Evolutionary conservation across 2,329 filamentous ascomycete genomes (phyloP).

Genomic region (Fusarium pseudoanthophilum): DNA sequence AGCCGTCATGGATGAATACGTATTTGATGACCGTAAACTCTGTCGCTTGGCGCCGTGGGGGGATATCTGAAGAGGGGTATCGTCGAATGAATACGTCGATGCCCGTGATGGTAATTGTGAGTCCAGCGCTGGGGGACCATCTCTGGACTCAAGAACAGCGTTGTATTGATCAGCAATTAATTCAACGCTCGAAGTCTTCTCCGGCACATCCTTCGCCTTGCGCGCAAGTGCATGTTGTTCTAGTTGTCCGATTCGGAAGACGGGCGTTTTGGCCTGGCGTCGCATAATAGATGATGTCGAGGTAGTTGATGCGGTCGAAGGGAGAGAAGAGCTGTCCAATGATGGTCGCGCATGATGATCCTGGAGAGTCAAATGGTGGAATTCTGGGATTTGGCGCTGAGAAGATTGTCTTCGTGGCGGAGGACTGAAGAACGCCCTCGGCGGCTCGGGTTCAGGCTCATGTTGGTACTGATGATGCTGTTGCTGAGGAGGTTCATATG

Average conservation of each 20-base stretch:
- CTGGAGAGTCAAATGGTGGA: conserved; percentile 40
- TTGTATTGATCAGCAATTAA: conserved; percentile 63
- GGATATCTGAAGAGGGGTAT: conserved; percentile 31
- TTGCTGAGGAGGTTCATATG: neutral
- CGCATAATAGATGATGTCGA: conserved; percentile 50
- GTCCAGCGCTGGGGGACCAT: conserved; percentile 51
- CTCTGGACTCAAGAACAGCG: conserved; percentile 54
- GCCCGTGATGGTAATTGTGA: conserved; percentile 36
- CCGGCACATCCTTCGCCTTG: conserved; percentile 37
- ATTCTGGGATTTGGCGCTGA: conserved; percentile 41
- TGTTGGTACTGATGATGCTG: neutral
- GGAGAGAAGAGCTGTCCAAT: conserved; percentile 40
- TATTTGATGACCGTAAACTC: conserved; percentile 17
- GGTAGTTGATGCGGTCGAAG: conserved; percentile 51
- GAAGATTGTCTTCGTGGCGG: conserved; percentile 27
- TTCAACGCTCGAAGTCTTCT: conserved; percentile 57
- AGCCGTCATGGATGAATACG: conserved; percentile 40
- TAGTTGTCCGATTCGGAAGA: conserved; percentile 61
- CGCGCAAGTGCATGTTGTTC: conserved; percentile 49
- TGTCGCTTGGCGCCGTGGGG: conserved; percentile 16
- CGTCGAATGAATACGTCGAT: conserved; percentile 18
- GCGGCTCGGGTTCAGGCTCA: conserved; percentile 7
- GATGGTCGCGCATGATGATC: conserved; percentile 38
- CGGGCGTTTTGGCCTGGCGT: conserved; percentile 63
- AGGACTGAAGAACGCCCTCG: conserved; percentile 22